A percentile compares a stretch with the other conserved stretches of the same genome.
Evolutionary conservation across 257 asterid species (phyloP).

Genomic region (Rauvolfia tetraphylla): DNA sequence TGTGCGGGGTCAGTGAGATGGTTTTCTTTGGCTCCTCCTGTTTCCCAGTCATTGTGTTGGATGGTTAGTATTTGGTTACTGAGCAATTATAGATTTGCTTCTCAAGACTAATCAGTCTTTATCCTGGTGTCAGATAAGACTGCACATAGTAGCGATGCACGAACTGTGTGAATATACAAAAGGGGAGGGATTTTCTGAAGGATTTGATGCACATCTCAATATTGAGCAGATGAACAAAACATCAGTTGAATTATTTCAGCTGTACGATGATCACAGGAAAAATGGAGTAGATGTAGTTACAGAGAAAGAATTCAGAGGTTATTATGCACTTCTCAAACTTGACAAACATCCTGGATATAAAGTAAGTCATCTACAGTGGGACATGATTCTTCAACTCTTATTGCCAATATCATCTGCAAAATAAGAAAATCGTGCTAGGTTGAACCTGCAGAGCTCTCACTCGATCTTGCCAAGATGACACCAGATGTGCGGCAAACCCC

Average conservation of each 20-base stretch:
- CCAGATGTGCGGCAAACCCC: conserved; percentile 87
- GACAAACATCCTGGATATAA: conserved; percentile 98
- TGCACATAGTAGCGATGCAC: conserved; percentile 97
- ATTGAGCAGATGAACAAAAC: conserved; percentile 99
- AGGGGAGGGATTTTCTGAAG: conserved; percentile 99
- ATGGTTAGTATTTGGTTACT: background rate
- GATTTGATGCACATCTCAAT: conserved; percentile 98
- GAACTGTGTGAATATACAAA: conserved; percentile 91
- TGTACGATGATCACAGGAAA: conserved; percentile 92
- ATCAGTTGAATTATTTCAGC: conserved; percentile 87
- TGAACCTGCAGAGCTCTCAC: conserved; percentile 99
- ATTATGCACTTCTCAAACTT: conserved; percentile 97
- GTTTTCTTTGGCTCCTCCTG: background rate
- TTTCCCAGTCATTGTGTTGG: background rate
- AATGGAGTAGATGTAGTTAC: conserved; percentile 72
- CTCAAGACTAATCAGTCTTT: conserved; percentile 12
- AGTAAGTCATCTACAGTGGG: conserved; percentile 56
- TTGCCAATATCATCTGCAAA: conserved; percentile 33
- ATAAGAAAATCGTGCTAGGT: conserved; percentile 74
- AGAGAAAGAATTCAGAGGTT: conserved; percentile 95
- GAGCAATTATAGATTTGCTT: background rate
- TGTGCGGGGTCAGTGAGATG: background rate
- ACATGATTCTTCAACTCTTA: conserved; percentile 24
- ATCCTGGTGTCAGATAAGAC: conserved; percentile 72
- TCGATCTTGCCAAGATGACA: conserved; percentile 97